phyloP scores from a whole-genome alignment of 2,329 filamentous ascomycete species.

The Aaosphaeria pasadenensis region DNA sequence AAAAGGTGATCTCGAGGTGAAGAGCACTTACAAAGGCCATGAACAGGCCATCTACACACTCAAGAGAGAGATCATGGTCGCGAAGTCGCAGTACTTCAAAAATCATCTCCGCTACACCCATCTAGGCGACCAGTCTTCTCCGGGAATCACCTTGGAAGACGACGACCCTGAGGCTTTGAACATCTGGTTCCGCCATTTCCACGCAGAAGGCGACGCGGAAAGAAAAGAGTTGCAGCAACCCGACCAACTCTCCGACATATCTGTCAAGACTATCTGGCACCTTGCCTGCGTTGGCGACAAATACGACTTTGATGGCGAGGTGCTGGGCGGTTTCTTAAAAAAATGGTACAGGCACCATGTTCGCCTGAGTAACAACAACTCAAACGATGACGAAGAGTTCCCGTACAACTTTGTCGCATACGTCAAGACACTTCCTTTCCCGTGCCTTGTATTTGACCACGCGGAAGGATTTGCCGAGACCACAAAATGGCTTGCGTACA shows the following conservation, averaged over 20 bases:
- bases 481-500: conserved; percentile 32
- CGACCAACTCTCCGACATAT: background rate
- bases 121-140: background rate
- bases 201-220: background rate
- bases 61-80: background rate
- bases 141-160: conserved; percentile 1
- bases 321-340: background rate
- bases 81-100: conserved; percentile 3
- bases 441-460: conserved; percentile 27
- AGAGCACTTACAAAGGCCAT: no score
- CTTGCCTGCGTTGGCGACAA: conserved; percentile 7
- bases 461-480: conserved; percentile 19
- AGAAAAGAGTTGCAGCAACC: background rate
- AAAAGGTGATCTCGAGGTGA: no score
- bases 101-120: conserved; percentile 1
- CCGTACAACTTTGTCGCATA: background rate
- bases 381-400: background rate
- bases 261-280: conserved; percentile 2
- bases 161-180: conserved; percentile 2
- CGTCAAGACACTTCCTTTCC: conserved; percentile 15
- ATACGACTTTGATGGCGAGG: background rate
- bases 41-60: background rate
- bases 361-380: no score
- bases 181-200: conserved; percentile 6
- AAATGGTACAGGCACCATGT: background rate